Base-by-base conservation (phyloP, 768 basidiomycete species). In the Cubamyces sp. region DNA sequence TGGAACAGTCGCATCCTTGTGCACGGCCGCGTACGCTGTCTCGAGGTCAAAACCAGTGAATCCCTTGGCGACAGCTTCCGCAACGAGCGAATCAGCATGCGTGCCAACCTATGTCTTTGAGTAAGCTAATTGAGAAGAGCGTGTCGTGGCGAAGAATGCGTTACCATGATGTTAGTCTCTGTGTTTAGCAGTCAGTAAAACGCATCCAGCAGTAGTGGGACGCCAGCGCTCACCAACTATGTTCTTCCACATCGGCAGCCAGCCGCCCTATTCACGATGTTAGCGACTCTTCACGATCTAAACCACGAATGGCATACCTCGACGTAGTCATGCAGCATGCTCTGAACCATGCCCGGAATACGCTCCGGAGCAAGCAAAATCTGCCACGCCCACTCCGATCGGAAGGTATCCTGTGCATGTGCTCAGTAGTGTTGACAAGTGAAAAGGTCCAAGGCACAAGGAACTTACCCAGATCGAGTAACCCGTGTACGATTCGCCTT, bases 231-330 rank as follows among this genome's bases (percentile, higher is more conserved):
- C 49, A 84, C 85, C 86, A 25, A 89, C 84, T 15, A 93, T 82
- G 63, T 93, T 93, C 75, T 92, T 93, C 92, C 92, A 94, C 91
- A 93, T 92, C 0, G 92, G 92, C 40, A 94, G 75, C 90, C 91
- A 91, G 3, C 92, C 92, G 16, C 89, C 84, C 85, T 81, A 65
- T 8, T 52, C 21, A 45, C 28, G 30, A 16, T 30, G 41, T 15
- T 18, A 39, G 19, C 7, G 39, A 1, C 47, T 16, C 2, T 47
- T 55, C 54, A 16, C 14, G 15, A 57, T 5, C 23, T 5, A 2
- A 19, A 42, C 8, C 23, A 18, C 39, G 18, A 54, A 2, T 7
- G 1, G 61, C 71, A 5, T 57, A 85, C 88, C 78, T 91, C 82
- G 62, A 80, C 74, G 66, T 86, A 94, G 70, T 93, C 91, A 53